Evolutionary conservation across 495 filamentous ascomycete species (phyloP).

Genomic region (Trichoderma gamsii): DNA sequence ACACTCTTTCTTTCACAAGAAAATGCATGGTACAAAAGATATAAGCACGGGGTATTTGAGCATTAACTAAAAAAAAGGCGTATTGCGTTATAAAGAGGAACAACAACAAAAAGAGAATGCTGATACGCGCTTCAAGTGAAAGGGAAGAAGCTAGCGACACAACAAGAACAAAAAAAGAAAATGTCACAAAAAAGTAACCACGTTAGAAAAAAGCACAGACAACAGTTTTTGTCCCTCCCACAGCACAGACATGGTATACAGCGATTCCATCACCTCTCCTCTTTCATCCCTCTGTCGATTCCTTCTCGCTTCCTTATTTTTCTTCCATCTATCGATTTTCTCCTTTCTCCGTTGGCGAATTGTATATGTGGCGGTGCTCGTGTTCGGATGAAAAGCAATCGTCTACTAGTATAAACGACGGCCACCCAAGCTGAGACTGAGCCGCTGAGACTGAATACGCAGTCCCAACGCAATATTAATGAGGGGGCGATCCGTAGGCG

Average conservation of each 20-base stretch:
- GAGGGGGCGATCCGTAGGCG: not conserved
- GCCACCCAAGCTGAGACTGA: not conserved
- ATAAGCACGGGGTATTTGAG: conserved; percentile 11
- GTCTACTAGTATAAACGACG: no score
- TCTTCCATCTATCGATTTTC: not conserved
- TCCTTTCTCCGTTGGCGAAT: not conserved
- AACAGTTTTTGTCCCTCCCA: conserved; percentile 5
- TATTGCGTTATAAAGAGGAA: not conserved
- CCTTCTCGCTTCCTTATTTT: not conserved
- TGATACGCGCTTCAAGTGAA: conserved; percentile 4
- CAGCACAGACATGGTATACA: conserved; percentile 7
- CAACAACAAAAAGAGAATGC: conserved; percentile 9
- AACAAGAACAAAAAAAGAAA: not conserved
- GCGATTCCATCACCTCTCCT: not conserved
- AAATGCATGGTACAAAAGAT: conserved; percentile 2
- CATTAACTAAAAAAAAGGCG: conserved; percentile 7
- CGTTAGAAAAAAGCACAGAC: conserved; percentile 10
- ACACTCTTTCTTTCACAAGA: not conserved
- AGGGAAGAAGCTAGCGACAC: not conserved
- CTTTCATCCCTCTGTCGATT: not conserved
- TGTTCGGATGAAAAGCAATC: not conserved
- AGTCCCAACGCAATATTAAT: not conserved
- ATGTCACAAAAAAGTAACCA: not conserved
- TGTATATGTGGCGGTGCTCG: not conserved
- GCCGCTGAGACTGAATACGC: not conserved